Percentiles rank a stretch among this genome's conserved stretches.
phyloP scores from a whole-genome alignment of 2,329 filamentous ascomycete genomes.

The Thelonectria rubi region DNA sequence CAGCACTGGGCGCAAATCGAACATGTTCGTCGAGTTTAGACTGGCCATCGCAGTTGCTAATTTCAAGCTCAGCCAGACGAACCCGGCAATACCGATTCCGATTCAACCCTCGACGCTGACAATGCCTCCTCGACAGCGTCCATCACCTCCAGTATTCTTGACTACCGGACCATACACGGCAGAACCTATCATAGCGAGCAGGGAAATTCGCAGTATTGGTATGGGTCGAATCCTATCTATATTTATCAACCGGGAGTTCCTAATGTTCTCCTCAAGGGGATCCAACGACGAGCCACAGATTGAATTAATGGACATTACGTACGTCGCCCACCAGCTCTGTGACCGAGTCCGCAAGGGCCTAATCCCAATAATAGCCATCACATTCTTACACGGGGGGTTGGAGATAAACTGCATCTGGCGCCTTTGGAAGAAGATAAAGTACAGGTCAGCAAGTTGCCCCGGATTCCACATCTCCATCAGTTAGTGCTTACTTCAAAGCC shows the following conservation, averaged over 20 bases:
- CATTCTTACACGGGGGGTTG: conserved; percentile 34
- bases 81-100: conserved; percentile 6
- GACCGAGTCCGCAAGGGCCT: not conserved
- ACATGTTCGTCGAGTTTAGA: conserved; percentile 20
- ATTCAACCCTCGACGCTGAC: conserved; percentile 10
- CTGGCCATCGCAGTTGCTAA: not conserved
- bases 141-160: conserved; percentile 33
- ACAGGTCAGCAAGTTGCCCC: conserved; percentile 19
- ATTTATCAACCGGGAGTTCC: not conserved
- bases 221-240: accelerated
- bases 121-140: conserved; percentile 31
- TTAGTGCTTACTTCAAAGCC: conserved; percentile 19
- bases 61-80: not conserved
- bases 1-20: conserved; percentile 34
- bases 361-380: conserved; percentile 24
- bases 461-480: not conserved
- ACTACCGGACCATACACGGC: conserved; percentile 36
- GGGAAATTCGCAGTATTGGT: conserved; percentile 41
- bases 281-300: conserved; percentile 37
- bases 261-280: conserved; percentile 23
- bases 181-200: conserved; percentile 38
- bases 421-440: conserved; percentile 36
- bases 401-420: conserved; percentile 34
- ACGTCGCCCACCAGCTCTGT: not conserved
- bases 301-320: conserved; percentile 39